These are phyloP conservation scores for Chalaropsis ovoidea DNA, from an alignment of 2,329 filamentous ascomycete genomes.

Conservation along the genomic window DNA sequence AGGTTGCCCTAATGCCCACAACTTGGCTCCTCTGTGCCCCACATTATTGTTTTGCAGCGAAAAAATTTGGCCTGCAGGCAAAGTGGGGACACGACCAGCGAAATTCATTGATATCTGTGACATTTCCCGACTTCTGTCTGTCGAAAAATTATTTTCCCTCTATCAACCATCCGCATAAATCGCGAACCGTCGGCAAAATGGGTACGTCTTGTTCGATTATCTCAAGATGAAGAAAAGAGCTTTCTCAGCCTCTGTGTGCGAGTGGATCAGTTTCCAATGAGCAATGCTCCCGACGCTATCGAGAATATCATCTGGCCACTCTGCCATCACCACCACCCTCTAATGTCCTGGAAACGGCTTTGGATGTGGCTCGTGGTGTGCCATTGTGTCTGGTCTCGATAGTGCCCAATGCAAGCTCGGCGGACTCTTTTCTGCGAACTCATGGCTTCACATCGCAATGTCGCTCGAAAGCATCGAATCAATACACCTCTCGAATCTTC, in stretches of 20 bases:
- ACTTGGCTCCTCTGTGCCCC: conserved; percentile 9
- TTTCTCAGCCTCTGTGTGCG: conserved; percentile 40
- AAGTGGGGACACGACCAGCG: conserved; percentile 3
- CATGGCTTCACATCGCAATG: conserved; percentile 23
- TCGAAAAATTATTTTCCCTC: conserved; percentile 10
- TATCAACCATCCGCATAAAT: conserved; percentile 23
- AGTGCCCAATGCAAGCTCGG: not conserved
- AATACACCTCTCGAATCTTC: conserved; percentile 5
- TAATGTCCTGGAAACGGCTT: conserved; percentile 12
- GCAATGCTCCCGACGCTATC: conserved; percentile 6
- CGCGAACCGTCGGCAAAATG: conserved; percentile 26
- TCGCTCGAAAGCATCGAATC: conserved; percentile 18
- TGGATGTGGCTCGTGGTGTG: not conserved
- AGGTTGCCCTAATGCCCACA: conserved; percentile 25
- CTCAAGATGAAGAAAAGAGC: conserved; percentile 25
- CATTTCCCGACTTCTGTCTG: conserved; percentile 11
- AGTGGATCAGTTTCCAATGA: conserved; percentile 35
- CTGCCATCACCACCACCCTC: not conserved
- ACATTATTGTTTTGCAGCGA: conserved; percentile 3
- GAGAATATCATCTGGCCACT: not conserved
- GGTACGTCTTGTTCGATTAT: conserved; percentile 24
- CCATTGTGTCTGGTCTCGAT: conserved; percentile 1
- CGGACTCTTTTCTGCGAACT: conserved; percentile 23
- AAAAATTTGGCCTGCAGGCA: conserved; percentile 7
- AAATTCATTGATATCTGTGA: conserved; percentile 16